Evolutionary conservation across 306 rosid genomes (phyloP).

Genomic region (Cercis canadensis): DNA sequence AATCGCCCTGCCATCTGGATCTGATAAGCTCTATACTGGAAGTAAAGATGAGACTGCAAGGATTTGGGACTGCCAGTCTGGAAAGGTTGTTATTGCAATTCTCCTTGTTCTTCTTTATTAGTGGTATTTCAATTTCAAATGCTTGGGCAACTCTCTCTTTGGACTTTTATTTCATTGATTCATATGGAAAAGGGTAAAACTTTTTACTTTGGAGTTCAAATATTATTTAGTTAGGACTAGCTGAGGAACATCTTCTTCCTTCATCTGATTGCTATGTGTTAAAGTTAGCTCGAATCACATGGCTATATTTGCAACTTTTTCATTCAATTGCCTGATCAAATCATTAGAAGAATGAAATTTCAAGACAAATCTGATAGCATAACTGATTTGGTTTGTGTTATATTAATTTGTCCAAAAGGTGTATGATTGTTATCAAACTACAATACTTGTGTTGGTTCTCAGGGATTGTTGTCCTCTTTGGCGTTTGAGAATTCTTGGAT

Average conservation of each 20-base stretch:
- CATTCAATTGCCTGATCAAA: conserved; percentile 9
- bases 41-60: conserved; percentile 85
- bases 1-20: conserved; percentile 88
- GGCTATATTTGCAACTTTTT: conserved; percentile 12
- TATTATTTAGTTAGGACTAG: conserved; percentile 1
- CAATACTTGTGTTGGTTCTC: background rate
- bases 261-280: background rate
- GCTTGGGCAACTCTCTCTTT: background rate
- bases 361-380: background rate
- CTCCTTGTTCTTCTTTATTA: background rate
- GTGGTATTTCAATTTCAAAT: conserved; percentile 8
- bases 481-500: background rate
- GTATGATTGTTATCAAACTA: background rate
- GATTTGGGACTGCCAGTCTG: conserved; percentile 96
- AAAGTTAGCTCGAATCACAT: background rate
- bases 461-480: background rate
- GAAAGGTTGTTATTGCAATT: conserved; percentile 64
- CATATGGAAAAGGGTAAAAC: background rate
- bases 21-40: conserved; percentile 93
- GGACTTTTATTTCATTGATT: conserved; percentile 12
- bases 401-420: background rate
- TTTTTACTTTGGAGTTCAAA: background rate
- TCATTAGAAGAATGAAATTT: background rate
- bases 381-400: background rate
- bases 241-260: background rate